Base-by-base conservation (phyloP, 208 protist species). In the Leishmania gerbilli region DNA sequence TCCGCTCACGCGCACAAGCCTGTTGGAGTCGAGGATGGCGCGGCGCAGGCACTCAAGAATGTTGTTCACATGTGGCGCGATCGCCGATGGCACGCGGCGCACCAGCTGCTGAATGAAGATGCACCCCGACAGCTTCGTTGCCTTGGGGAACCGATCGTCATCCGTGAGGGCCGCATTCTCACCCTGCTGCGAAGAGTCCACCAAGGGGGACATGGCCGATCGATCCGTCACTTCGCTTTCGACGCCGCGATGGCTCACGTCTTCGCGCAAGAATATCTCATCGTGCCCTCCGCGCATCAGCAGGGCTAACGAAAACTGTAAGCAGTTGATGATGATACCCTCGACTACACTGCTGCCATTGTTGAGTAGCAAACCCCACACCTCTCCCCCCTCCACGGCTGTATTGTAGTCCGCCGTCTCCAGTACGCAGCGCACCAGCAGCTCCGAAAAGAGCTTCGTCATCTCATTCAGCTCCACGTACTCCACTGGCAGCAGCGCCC, bases 401-500 rank as follows among this genome's bases (percentile, higher is more conserved):
- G 88, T 84, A 3, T 77, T 62, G 42, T 84, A 84, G 79, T 92
- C 88, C 45, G 49, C 71, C 31, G 91, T 92, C 42, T 88, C 80
- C n/a, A 92, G 82, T 51, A 95, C 89, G 76, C 81, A 93, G 13
- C 79, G 79, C 34, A 94, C 89, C 27, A 97, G 87, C 19, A 95
- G 77, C 55, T 91, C 82, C 1, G 92, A 89, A 67, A 95, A 96
- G 55, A 95, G 83, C 72, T 91, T 89, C 9, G 88, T 94, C 87
- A 91, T 91, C 74, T 93, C 90, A 76, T 93, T 96, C 45, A 90
- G 72, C 42, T 94, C 92, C 62, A 95, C 88, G 80, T 98, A 98
- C 79, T 95, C 92, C 27, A 96, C 92, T 15, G 86, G 83, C 24
- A 96, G 81, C 45, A 98, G 83, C 1, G 91, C 85, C 19, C 89